Evolutionary conservation across 352 stramenopile species (phyloP).

Genomic region (Globisporangium acanthophoron): DNA sequence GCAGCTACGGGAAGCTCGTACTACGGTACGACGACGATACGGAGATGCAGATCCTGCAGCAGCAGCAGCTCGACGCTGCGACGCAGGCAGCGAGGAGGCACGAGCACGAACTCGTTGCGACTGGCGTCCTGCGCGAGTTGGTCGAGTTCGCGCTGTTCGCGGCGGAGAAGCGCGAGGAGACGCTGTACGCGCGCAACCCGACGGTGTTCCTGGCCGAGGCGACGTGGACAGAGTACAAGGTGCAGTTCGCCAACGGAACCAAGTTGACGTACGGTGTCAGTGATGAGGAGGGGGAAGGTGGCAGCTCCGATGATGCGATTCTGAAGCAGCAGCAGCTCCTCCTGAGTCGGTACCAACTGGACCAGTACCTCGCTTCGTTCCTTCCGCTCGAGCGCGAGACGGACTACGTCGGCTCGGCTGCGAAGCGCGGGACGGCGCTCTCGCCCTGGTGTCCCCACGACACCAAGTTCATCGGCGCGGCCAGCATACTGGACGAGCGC

Average conservation of each 20-base stretch:
- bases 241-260: constrained; percentile 30
- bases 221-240: constrained; percentile 52
- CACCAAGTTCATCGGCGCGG: constrained; percentile 39
- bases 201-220: constrained; percentile 34
- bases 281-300: not conserved
- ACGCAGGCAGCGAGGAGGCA: constrained; percentile 29
- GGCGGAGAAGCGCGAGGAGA: constrained; percentile 44
- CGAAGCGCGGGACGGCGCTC: constrained; percentile 6
- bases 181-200: constrained; percentile 26
- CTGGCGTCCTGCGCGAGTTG: constrained; percentile 35
- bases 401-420: constrained; percentile 19
- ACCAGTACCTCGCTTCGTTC: constrained; percentile 43
- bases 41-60: constrained; percentile 36
- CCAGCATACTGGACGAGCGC: constrained; percentile 36
- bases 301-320: not conserved
- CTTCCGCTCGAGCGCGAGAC: constrained; percentile 6
- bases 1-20: constrained; percentile 43
- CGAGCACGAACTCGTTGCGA: constrained; percentile 37
- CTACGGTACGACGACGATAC: constrained; percentile 61
- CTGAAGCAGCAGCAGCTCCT: constrained; percentile 6
- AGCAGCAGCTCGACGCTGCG: constrained; percentile 25
- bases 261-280: not conserved
- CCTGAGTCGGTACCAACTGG: constrained; percentile 30
- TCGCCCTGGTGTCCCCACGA: constrained; percentile 29
- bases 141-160: constrained; percentile 53